Evolutionary conservation across 139 green algal genomes (phyloP).

Genomic region (Deuterostichococcus epilithicus): DNA sequence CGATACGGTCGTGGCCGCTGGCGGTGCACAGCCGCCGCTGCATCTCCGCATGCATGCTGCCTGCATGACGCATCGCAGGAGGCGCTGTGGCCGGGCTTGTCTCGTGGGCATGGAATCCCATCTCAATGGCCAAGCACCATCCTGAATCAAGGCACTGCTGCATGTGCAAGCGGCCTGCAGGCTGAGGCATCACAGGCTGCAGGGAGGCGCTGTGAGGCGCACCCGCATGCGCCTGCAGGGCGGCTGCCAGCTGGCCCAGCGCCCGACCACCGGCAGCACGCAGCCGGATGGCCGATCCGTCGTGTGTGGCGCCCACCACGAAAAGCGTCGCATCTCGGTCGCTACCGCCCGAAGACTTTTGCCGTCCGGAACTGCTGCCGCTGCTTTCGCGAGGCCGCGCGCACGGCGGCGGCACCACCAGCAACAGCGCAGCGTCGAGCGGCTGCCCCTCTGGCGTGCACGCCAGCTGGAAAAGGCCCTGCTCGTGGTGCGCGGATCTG

Average conservation of each 20-base stretch:
- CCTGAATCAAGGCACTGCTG: neutral
- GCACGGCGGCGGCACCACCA: conserved; percentile 5
- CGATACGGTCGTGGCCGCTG: neutral
- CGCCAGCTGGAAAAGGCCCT: conserved; percentile 32
- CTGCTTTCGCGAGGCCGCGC: neutral
- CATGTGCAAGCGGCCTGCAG: neutral
- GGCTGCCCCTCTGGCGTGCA: conserved; percentile 24
- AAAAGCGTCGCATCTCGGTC: neutral
- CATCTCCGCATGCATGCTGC: neutral
- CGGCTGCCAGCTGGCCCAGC: conserved; percentile 33
- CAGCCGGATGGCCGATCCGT: conserved; percentile 32
- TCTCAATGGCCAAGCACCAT: no score
- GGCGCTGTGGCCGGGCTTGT: no score
- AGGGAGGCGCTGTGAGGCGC: conserved; percentile 1
- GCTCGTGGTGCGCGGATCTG: conserved; percentile 4
- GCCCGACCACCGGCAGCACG: conserved; percentile 43
- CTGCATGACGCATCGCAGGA: no score
- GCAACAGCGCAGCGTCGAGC: conserved; percentile 18
- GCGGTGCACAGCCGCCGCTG: conserved; percentile 25
- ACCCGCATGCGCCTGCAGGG: conserved; percentile 5
- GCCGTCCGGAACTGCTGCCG: no score
- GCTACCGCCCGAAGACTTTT: neutral
- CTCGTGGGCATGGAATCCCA: no score
- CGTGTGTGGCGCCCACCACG: neutral
- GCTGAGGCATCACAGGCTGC: conserved; percentile 1